phyloP scores from a whole-genome alignment of 139 green algal species.

The Dunaliella primolecta region DNA sequence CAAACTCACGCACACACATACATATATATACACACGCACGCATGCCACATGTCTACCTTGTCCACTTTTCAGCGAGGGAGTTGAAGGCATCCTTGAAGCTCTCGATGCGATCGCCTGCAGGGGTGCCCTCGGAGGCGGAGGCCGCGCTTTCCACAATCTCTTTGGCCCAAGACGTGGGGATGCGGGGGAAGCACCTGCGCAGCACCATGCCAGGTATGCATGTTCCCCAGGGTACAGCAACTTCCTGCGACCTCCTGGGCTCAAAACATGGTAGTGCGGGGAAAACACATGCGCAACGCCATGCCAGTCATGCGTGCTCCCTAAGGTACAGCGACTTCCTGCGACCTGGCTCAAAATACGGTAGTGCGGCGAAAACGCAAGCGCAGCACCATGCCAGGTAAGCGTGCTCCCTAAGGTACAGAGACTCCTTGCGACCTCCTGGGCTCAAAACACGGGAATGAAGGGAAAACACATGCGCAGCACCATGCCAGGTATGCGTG shows the following conservation, averaged over 20 bases:
- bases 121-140: neutral
- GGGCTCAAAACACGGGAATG: constrained; percentile 35
- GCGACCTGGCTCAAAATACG: constrained; percentile 25
- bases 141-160: constrained; percentile 1
- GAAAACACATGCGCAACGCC: neutral
- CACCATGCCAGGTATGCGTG: neutral
- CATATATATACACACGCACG: neutral
- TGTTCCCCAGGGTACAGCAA: neutral
- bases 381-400: neutral
- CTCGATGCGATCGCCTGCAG: neutral
- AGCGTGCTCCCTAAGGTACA: neutral
- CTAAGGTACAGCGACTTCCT: too few species aligned
- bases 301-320: too few species aligned
- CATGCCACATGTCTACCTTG: neutral
- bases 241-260: neutral
- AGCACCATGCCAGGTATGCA: neutral
- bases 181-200: constrained; percentile 56
- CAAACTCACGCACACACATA: neutral
- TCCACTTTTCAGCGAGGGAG: constrained; percentile 5
- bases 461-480: constrained; percentile 52
- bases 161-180: constrained; percentile 31
- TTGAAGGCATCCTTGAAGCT: constrained; percentile 23
- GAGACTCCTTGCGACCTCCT: too few species aligned
- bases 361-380: constrained; percentile 58
- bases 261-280: too few species aligned